Conservation (phyloP, 148 eudicot genomes). For the Suaeda aralocaspica region DNA sequence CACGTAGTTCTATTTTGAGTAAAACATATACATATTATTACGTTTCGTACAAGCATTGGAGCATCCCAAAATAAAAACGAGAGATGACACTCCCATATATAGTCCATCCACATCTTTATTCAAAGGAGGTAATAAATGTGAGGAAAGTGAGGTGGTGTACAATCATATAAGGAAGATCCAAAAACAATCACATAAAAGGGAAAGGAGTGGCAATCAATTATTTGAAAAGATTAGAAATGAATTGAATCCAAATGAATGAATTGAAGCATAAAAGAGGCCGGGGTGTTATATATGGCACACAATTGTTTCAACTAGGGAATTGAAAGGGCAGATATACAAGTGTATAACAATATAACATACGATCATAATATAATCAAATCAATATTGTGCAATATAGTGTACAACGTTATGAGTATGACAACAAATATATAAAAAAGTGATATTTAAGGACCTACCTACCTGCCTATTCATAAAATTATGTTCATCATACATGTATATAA, state of each 20-base stretch:
- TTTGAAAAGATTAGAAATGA: neutral
- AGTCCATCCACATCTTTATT: too few species aligned
- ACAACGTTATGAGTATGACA: too few species aligned
- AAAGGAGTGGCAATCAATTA: slow-evolving; percentile 12
- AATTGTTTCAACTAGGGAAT: neutral
- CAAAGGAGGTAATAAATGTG: neutral
- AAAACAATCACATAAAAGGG: neutral
- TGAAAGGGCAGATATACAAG: neutral
- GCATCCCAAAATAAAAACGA: neutral
- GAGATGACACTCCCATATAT: neutral
- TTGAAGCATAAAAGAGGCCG: neutral
- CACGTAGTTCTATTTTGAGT: too few species aligned
- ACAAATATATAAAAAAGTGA: too few species aligned
- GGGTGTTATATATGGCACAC: neutral
- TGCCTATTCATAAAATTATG: too few species aligned
- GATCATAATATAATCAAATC: too few species aligned
- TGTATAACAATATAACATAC: neutral
- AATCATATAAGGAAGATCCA: slow-evolving; percentile 8
- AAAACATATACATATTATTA: too few species aligned
- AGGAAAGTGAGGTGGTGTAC: neutral
- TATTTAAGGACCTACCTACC: too few species aligned
- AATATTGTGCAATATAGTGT: too few species aligned
- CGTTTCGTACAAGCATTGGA: too few species aligned
- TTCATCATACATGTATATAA: too few species aligned
- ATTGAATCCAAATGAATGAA: too few species aligned